Percentiles rank a stretch among this genome's conserved stretches.
Evolutionary conservation across 2,329 filamentous ascomycete species (phyloP).

Genomic region (Ceratocystis huliohia): DNA sequence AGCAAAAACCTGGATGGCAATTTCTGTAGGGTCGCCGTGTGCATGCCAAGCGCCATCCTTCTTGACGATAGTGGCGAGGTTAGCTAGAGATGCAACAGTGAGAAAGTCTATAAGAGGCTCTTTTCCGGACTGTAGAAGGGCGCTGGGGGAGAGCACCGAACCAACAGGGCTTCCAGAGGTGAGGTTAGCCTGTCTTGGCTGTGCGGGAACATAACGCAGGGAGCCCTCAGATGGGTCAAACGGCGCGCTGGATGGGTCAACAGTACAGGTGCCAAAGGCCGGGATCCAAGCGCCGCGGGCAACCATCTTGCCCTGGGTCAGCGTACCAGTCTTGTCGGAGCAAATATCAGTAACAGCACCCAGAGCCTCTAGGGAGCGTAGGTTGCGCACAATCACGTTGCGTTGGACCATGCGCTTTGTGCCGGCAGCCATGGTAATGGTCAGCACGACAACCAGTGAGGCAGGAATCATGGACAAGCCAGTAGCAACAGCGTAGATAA

Average conservation of each 20-base stretch:
- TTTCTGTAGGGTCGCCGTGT: conserved; percentile 55
- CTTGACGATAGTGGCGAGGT: conserved; percentile 38
- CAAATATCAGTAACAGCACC: conserved; percentile 48
- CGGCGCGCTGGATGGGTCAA: conserved; percentile 43
- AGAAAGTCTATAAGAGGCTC: conserved; percentile 40
- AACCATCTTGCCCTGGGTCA: conserved; percentile 53
- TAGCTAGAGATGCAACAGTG: conserved; percentile 45
- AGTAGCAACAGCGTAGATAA: conserved; percentile 41
- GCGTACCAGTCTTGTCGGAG: conserved; percentile 46
- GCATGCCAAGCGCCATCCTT: conserved; percentile 42
- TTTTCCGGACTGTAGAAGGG: conserved; percentile 32
- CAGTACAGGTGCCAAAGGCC: conserved; percentile 42
- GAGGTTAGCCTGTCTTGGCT: conserved; percentile 32
- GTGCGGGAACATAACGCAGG: conserved; percentile 31
- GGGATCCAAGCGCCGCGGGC: conserved; percentile 48
- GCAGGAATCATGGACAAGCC: conserved; percentile 40
- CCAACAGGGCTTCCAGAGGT: conserved; percentile 26
- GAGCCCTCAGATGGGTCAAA: conserved; percentile 44
- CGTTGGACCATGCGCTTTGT: conserved; percentile 41
- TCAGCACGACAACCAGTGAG: conserved; percentile 40
- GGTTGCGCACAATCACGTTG: conserved; percentile 41
- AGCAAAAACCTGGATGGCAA: conserved; percentile 60
- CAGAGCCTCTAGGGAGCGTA: conserved; percentile 43
- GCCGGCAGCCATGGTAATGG: conserved; percentile 46
- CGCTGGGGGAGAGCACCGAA: conserved; percentile 24